Conservation (phyloP, 108 stramenopile species). For the Nitzschia sp. region DNA sequence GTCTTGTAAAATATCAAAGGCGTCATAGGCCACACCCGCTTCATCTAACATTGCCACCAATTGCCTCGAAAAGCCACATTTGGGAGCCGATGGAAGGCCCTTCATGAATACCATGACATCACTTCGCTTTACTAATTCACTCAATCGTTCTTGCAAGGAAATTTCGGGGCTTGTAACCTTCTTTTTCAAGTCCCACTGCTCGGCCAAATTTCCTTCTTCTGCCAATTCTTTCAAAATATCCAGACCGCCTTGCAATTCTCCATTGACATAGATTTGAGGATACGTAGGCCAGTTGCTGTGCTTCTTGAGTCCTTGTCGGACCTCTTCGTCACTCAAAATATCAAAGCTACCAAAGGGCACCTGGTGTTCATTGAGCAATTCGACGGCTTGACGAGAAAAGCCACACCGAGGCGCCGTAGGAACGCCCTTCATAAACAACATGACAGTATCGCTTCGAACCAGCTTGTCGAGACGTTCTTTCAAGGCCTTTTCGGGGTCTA, state of each 20-base stretch:
- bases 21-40: conserved; percentile 67
- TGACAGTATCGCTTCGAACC: conserved; percentile 66
- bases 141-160: conserved; percentile 62
- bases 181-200: conserved; percentile 43
- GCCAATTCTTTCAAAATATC: conserved; percentile 97
- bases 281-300: conserved; percentile 95
- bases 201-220: conserved; percentile 67
- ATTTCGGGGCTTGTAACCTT: neutral
- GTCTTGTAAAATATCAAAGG: conserved; percentile 88
- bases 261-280: conserved; percentile 95
- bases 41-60: conserved; percentile 85
- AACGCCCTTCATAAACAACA: conserved; percentile 96
- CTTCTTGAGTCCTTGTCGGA: conserved; percentile 90
- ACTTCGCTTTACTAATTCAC: conserved; percentile 51
- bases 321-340: conserved; percentile 81
- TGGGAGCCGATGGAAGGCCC: conserved; percentile 87
- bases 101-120: conserved; percentile 98
- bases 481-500: conserved; percentile 45
- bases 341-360: conserved; percentile 87
- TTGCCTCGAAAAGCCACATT: conserved; percentile 92
- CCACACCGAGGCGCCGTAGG: conserved; percentile 90
- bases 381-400: conserved; percentile 91
- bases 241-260: conserved; percentile 94
- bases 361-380: conserved; percentile 61
- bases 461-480: conserved; percentile 60